A percentile compares a stretch with the other conserved stretches of the same genome.
Evolutionary conservation across 768 basidiomycete genomes (phyloP).

Genomic region (Auricularia sp.): DNA sequence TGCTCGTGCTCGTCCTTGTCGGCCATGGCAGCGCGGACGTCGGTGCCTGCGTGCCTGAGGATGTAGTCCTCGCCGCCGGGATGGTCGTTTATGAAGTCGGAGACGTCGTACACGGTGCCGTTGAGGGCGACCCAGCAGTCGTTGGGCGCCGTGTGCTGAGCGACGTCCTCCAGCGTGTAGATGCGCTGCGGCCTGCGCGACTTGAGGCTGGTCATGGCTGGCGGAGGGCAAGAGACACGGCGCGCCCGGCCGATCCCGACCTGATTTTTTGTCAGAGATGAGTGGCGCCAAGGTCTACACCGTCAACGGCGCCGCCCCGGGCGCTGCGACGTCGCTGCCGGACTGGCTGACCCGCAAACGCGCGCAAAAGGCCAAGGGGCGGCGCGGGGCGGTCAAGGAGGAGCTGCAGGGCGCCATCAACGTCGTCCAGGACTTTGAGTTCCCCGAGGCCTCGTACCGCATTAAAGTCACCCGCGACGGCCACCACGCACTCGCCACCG

Average conservation of each 20-base stretch:
- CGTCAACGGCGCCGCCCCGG: conserved; percentile 83
- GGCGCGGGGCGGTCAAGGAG: conserved; percentile 44
- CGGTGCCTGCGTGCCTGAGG: conserved; percentile 70
- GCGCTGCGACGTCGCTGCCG: conserved; percentile 84
- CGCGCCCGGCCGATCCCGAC: not conserved
- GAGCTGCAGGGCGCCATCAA: conserved; percentile 79
- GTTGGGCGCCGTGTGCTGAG: conserved; percentile 40
- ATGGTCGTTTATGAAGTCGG: conserved; percentile 75
- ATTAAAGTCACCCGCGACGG: conserved; percentile 89
- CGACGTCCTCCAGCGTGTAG: conserved; percentile 66
- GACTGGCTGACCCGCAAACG: conserved; percentile 84
- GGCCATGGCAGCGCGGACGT: conserved; percentile 73
- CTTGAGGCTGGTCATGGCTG: not conserved
- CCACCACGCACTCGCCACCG: conserved; percentile 85
- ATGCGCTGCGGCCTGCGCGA: conserved; percentile 18
- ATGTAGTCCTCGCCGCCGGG: conserved; percentile 93
- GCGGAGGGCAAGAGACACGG: not conserved
- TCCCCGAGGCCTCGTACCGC: conserved; percentile 90
- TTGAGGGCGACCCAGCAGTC: conserved; percentile 78
- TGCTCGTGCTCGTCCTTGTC: conserved; percentile 77
- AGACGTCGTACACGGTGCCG: conserved; percentile 86
- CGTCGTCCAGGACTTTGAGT: conserved; percentile 92
- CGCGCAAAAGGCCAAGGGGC: conserved; percentile 52
- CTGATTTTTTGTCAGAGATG: too few species aligned
- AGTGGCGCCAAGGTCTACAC: conserved; percentile 67